Percentiles rank a stretch among this genome's conserved stretches.
phyloP scores from a whole-genome alignment of 2,329 filamentous ascomycete species.

The Colletotrichum somersetense region DNA sequence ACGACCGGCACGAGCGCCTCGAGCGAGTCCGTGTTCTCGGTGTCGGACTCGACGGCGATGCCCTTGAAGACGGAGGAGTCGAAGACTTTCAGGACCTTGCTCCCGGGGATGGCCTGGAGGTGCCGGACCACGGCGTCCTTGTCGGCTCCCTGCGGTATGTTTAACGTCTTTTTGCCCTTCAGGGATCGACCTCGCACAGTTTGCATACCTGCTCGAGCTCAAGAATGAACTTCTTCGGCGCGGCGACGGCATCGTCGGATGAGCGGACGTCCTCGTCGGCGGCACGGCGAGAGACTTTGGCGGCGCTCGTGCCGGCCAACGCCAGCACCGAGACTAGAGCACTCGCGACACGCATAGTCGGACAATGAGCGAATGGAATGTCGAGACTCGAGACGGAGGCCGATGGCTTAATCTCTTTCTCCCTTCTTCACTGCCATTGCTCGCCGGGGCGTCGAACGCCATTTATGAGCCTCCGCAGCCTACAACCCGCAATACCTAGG shows the following conservation, averaged over 20 bases:
- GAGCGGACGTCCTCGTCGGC: conserved; percentile 15
- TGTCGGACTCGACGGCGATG: conserved; percentile 40
- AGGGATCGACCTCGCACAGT: background rate
- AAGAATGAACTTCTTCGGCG: conserved; percentile 41
- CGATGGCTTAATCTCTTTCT: background rate
- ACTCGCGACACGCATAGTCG: conserved; percentile 31
- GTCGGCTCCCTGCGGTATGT: conserved; percentile 16
- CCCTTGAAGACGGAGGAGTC: conserved; percentile 50
- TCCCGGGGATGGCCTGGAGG: conserved; percentile 28
- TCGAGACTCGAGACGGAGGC: background rate
- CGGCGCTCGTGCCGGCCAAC: conserved; percentile 26
- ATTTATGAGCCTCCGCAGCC: conserved; percentile 9
- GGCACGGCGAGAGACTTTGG: conserved; percentile 29
- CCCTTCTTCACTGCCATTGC: background rate
- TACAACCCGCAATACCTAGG: background rate
- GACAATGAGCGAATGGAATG: conserved; percentile 9
- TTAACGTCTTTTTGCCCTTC: background rate
- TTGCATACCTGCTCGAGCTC: conserved; percentile 31
- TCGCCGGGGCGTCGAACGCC: background rate
- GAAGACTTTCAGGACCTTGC: conserved; percentile 41
- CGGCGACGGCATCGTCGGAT: conserved; percentile 27
- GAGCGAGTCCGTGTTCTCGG: conserved; percentile 42
- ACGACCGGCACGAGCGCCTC: conserved; percentile 35
- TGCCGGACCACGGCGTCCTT: conserved; percentile 36
- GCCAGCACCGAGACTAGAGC: conserved; percentile 35